Evolutionary conservation across 2,329 filamentous ascomycete genomes (phyloP).

Genomic region (Penicillium sp.): DNA sequence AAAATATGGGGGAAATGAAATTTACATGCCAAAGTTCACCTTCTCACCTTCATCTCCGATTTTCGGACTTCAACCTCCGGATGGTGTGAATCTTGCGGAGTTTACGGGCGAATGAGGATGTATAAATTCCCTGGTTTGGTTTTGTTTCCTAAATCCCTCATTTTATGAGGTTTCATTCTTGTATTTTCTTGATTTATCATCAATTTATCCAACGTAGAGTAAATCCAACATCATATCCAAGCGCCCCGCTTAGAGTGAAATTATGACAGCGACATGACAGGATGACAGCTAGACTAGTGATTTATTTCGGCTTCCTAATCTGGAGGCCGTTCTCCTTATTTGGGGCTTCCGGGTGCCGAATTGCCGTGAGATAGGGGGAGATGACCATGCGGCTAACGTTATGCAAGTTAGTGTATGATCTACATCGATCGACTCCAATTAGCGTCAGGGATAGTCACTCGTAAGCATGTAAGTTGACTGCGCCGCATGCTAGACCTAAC

Average conservation of each 20-base stretch:
- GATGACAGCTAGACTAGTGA: not conserved
- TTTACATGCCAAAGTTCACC: not conserved
- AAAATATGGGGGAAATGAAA: not conserved
- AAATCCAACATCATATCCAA: not conserved
- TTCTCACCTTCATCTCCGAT: not conserved
- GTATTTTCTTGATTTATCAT: not conserved
- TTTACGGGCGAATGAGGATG: not conserved
- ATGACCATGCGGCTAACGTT: not conserved
- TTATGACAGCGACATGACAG: not conserved
- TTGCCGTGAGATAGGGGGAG: not conserved
- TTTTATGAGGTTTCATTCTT: no score
- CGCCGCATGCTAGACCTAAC: not conserved
- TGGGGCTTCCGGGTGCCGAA: not conserved
- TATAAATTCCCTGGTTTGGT: no score
- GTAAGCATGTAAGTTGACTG: slow-evolving; percentile 7
- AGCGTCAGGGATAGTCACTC: not conserved
- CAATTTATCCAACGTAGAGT: not conserved
- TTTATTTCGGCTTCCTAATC: not conserved
- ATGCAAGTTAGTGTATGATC: not conserved
- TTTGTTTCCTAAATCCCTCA: no score
- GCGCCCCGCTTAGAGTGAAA: not conserved
- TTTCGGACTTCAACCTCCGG: not conserved
- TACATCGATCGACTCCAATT: slow-evolving; percentile 3
- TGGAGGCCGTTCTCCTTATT: no score
- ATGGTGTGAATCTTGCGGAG: not conserved